These are phyloP conservation scores for Phytophthora europaea DNA, from an alignment of 352 stramenopile species.

Conservation along the genomic window DNA sequence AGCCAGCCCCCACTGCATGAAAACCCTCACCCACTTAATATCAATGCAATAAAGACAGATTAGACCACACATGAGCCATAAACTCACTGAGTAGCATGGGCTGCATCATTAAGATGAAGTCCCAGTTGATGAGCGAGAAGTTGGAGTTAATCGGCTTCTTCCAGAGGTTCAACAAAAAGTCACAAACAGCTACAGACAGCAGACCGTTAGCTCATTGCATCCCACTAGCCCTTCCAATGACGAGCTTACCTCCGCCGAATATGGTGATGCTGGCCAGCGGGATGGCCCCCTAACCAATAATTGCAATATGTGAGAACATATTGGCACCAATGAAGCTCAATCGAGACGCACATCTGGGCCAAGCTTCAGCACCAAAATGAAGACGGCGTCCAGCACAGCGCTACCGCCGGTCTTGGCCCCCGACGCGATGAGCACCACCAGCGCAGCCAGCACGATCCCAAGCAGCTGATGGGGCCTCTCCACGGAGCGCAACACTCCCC, in stretches of 20 bases:
- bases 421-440: conserved; percentile 76
- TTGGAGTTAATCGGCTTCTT: conserved; percentile 45
- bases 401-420: conserved; percentile 84
- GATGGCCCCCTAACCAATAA: conserved; percentile 74
- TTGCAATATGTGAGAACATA: not conserved
- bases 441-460: conserved; percentile 38
- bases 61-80: not conserved
- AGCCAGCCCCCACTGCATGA: conserved; percentile 41
- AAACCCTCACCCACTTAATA: not conserved
- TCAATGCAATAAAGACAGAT: not conserved
- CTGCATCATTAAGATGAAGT: conserved; percentile 96
- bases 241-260: conserved; percentile 74
- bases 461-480: conserved; percentile 40
- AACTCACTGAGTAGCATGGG: conserved; percentile 69
- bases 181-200: conserved; percentile 32
- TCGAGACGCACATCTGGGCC: conserved; percentile 64
- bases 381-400: conserved; percentile 94
- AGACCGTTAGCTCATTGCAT: conserved; percentile 2
- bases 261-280: conserved; percentile 93
- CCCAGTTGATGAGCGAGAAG: conserved; percentile 93
- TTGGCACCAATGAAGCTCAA: not conserved
- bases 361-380: conserved; percentile 93
- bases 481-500: conserved; percentile 22
- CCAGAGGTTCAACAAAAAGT: conserved; percentile 46
- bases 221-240: not conserved